A percentile compares a stretch with the other conserved stretches of the same genome.
Conservation (phyloP, 2,329 filamentous ascomycete species). For the Cladosporium velox region DNA sequence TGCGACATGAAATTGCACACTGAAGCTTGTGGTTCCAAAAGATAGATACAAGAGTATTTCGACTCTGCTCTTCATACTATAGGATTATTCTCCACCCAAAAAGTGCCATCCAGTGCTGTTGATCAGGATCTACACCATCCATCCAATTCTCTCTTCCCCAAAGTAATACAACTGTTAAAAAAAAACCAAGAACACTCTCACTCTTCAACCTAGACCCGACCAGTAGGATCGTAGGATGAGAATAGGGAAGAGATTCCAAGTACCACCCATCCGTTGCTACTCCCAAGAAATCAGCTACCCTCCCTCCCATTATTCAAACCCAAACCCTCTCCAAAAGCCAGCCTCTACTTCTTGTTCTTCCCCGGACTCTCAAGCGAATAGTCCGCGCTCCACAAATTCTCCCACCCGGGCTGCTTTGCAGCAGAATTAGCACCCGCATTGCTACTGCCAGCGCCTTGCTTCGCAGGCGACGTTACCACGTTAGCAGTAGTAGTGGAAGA, state of each 20-base stretch:
- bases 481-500: background rate
- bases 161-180: background rate
- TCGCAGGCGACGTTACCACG: background rate
- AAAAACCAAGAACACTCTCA: no score
- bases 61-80: background rate
- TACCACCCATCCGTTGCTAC: no score
- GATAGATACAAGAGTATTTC: background rate
- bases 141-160: background rate
- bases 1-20: background rate
- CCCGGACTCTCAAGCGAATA: constrained; percentile 37
- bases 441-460: background rate
- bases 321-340: no score
- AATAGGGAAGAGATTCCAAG: no score
- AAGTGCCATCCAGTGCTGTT: constrained; percentile 3
- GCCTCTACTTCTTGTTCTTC: constrained; percentile 20
- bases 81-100: background rate
- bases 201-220: background rate
- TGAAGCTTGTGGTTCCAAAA: background rate
- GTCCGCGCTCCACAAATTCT: constrained; percentile 37
- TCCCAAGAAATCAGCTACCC: no score
- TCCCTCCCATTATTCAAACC: no score
- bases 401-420: constrained; percentile 27
- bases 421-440: background rate
- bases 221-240: background rate
- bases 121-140: background rate